phyloP scores from a whole-genome alignment of 73 alveolate genomes.

The Halteria grandinella region DNA sequence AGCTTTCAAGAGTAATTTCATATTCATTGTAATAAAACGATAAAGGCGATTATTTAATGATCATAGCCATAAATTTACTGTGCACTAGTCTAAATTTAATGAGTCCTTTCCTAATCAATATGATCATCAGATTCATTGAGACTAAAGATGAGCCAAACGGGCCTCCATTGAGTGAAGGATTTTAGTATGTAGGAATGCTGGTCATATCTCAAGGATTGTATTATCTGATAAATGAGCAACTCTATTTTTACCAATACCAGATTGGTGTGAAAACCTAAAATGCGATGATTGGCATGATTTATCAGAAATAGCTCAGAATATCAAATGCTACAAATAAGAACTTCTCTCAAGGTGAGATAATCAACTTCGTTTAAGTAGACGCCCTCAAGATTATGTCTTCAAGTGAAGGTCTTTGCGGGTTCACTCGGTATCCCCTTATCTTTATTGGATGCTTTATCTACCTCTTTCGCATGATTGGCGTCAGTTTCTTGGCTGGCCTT shows the following conservation, averaged over 20 bases:
- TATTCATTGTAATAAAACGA: no score
- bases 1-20: neutral
- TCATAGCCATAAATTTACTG: no score
- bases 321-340: constrained; percentile 51
- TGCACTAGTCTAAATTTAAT: neutral
- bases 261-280: constrained; percentile 57
- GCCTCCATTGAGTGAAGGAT: neutral
- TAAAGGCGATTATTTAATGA: no score
- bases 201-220: neutral
- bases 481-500: constrained; percentile 56
- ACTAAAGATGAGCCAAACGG: neutral
- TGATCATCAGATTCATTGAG: neutral
- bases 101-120: neutral
- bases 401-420: constrained; percentile 56
- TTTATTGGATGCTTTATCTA: constrained; percentile 57
- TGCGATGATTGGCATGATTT: constrained; percentile 35
- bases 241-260: constrained; percentile 55
- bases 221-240: constrained; percentile 41
- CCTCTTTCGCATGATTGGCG: constrained; percentile 65
- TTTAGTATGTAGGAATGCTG: neutral
- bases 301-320: constrained; percentile 14
- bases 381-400: constrained; percentile 65
- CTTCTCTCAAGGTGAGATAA: constrained; percentile 75
- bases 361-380: constrained; percentile 82
- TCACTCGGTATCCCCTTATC: constrained; percentile 69